A percentile compares a stretch with the other conserved stretches of the same genome.
phyloP scores from a whole-genome alignment of 2,329 filamentous ascomycete genomes.

The Trichoderma breve region DNA sequence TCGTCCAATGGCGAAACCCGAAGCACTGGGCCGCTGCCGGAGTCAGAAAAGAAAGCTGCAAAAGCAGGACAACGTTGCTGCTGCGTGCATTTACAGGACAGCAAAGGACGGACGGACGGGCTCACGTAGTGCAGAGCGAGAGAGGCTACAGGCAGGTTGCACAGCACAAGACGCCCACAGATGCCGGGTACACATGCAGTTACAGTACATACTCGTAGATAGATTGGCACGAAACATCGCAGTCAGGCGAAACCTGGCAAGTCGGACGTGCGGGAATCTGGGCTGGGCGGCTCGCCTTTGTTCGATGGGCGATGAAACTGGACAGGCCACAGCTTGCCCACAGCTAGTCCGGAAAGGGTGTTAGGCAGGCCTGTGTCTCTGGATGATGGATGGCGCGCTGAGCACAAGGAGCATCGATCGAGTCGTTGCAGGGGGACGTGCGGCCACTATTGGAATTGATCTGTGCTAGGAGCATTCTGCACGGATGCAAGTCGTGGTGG shows the following conservation, averaged over 20 bases:
- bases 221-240: neutral
- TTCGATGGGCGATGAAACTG: slow-evolving; percentile 11
- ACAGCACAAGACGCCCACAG: neutral
- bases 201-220: no score
- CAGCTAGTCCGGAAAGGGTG: neutral
- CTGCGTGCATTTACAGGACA: neutral
- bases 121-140: neutral
- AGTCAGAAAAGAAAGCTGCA: neutral
- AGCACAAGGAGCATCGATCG: neutral
- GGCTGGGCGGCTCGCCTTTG: neutral
- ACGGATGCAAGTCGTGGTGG: neutral
- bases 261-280: slow-evolving; percentile 13
- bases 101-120: neutral
- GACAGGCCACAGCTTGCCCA: neutral
- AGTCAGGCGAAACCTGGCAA: neutral
- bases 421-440: neutral
- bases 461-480: neutral
- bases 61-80: slow-evolving; percentile 10
- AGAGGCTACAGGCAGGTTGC: neutral
- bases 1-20: slow-evolving; percentile 10
- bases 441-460: neutral
- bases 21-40: slow-evolving; percentile 7
- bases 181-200: no score
- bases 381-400: neutral
- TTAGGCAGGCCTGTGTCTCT: neutral